These are phyloP conservation scores for Phialophora verrucosa DNA, from an alignment of 2,329 filamentous ascomycete genomes.

Conservation along the genomic window DNA sequence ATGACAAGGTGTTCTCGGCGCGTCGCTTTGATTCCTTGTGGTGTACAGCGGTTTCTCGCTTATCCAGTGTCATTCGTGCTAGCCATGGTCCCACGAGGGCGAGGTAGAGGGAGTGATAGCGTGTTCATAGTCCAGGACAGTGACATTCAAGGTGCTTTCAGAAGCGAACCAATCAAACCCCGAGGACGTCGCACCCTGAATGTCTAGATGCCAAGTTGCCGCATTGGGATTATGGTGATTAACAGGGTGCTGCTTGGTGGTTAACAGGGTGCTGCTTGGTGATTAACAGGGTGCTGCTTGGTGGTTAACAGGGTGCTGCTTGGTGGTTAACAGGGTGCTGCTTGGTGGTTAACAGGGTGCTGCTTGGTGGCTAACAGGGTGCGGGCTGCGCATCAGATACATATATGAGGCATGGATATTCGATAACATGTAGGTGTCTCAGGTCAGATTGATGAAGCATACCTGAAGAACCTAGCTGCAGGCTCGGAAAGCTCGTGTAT, in stretches of 20 bases:
- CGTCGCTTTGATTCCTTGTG: background rate
- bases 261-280: background rate
- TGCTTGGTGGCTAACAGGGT: background rate
- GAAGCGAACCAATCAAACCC: background rate
- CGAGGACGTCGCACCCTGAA: background rate
- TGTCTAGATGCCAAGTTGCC: background rate
- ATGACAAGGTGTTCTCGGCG: background rate
- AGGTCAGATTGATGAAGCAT: background rate
- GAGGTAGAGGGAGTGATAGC: background rate
- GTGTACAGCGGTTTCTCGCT: background rate
- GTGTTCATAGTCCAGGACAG: background rate
- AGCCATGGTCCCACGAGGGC: background rate
- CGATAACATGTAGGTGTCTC: background rate
- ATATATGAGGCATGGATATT: background rate
- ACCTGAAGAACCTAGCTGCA: background rate
- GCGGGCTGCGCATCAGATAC: background rate
- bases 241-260: background rate
- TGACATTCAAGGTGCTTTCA: conserved; percentile 4
- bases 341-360: background rate
- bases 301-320: background rate
- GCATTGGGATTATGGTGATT: background rate
- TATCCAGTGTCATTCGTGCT: background rate
- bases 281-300: background rate
- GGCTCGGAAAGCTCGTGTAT: background rate
- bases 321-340: background rate